Conservation (phyloP, 371 early-diverging fungal genomes). For the Basidiobolus meristosporus region DNA sequence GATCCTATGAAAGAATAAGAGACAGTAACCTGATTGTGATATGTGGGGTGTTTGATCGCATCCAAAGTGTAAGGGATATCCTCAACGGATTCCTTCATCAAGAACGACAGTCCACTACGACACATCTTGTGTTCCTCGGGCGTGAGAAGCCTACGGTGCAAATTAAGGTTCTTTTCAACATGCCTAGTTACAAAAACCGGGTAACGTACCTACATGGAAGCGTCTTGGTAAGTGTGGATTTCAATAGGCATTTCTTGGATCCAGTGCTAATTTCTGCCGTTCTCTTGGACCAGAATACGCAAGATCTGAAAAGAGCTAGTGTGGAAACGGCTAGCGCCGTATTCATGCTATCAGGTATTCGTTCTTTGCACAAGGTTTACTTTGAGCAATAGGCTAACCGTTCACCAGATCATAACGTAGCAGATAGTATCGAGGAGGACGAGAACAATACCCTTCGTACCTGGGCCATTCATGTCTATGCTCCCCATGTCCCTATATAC, state of each 20-base stretch:
- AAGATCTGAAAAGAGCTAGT: conserved; percentile 10
- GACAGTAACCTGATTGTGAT: conserved; percentile 34
- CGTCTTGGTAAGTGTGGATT: conserved; percentile 5
- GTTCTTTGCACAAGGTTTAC: conserved; percentile 3
- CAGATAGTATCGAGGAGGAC: conserved; percentile 4
- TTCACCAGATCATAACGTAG: neutral
- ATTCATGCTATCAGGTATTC: conserved; percentile 23
- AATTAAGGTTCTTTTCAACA: conserved; percentile 16
- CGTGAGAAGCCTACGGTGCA: conserved; percentile 22
- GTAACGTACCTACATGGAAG: conserved; percentile 11
- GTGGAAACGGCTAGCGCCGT: conserved; percentile 20
- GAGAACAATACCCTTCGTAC: conserved; percentile 9
- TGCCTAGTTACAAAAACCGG: conserved; percentile 10
- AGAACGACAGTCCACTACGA: conserved; percentile 13
- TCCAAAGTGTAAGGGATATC: conserved; percentile 28
- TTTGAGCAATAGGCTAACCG: neutral
- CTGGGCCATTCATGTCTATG: conserved; percentile 17
- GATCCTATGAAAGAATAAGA: conserved; percentile 13
- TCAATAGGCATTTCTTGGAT: no score
- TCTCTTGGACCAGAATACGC: no score
- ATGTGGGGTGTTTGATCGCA: conserved; percentile 26
- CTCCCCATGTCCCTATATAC: conserved; percentile 37
- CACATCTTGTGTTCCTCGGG: conserved; percentile 25
- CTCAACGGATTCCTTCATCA: conserved; percentile 34
- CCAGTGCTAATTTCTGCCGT: no score